Conservation (phyloP, 1,139 yeast species). For the Saccharomyces hybrid region DNA sequence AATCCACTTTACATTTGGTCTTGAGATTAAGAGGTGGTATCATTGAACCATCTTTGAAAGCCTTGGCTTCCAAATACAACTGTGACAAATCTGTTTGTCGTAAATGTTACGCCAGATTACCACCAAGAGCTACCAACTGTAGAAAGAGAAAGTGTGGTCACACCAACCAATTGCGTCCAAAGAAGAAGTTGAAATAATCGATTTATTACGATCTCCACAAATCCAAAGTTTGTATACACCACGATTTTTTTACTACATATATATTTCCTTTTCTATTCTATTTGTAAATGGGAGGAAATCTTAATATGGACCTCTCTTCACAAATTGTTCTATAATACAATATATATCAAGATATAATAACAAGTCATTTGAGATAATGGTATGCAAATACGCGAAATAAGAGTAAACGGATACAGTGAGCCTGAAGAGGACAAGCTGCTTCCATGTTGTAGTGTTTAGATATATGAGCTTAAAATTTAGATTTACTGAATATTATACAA, state of each 20-base stretch:
- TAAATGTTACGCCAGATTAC: slow-evolving; percentile 99
- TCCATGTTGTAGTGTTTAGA: neutral
- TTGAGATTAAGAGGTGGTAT: slow-evolving; percentile 93
- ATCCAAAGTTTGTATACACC: neutral
- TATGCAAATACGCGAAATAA: neutral
- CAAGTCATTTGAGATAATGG: neutral
- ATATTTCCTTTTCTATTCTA: neutral
- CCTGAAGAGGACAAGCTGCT: neutral
- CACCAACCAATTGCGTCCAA: slow-evolving; percentile 99
- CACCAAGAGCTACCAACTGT: slow-evolving; percentile 99
- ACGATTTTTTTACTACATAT: neutral
- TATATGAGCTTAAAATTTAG: neutral
- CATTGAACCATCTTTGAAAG: slow-evolving; percentile 99
- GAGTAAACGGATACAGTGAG: neutral
- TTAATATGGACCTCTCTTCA: neutral
- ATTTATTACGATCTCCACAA: slow-evolving; percentile 29
- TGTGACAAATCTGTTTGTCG: slow-evolving; percentile 99
- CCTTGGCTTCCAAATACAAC: slow-evolving; percentile 99
- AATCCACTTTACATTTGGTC: slow-evolving; percentile 81
- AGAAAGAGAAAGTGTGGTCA: slow-evolving; percentile 99
- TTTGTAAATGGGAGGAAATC: neutral
- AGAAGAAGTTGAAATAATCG: slow-evolving; percentile 97
- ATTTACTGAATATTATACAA: neutral
- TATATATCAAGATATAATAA: neutral
- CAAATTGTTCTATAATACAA: neutral